phyloP scores from a whole-genome alignment of 2,329 filamentous ascomycete species.

The Thielaviopsis ethacetica region DNA sequence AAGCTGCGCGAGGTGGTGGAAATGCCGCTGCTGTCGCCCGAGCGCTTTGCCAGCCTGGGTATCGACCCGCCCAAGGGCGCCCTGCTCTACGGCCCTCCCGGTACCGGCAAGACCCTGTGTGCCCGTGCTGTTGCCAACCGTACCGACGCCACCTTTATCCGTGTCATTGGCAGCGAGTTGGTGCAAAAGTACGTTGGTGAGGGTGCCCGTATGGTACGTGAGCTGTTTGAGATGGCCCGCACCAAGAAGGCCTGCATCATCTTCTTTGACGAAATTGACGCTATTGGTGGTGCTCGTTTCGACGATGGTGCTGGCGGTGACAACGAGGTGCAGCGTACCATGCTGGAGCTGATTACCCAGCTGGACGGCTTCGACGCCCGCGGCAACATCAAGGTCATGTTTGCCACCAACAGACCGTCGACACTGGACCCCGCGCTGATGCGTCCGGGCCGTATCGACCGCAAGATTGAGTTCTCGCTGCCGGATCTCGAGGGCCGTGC shows the following conservation, averaged over 20 bases:
- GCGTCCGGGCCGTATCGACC: constrained; percentile 91
- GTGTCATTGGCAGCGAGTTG: constrained; percentile 92
- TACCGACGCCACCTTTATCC: constrained; percentile 96
- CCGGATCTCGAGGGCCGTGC: constrained; percentile 94
- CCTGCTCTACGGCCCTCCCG: constrained; percentile 86
- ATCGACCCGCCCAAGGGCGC: constrained; percentile 98
- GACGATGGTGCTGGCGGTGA: constrained; percentile 93
- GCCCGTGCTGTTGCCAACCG: constrained; percentile 93
- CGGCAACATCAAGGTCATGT: constrained; percentile 99
- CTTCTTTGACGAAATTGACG: constrained; percentile 90
- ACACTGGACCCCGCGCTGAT: constrained; percentile 94
- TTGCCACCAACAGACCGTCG: constrained; percentile 90
- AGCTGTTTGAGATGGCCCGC: constrained; percentile 97
- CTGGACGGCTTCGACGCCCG: constrained; percentile 90
- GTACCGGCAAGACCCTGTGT: constrained; percentile 98
- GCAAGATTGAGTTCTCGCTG: constrained; percentile 97
- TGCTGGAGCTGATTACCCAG: constrained; percentile 95
- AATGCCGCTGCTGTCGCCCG: constrained; percentile 90
- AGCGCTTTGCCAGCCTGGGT: constrained; percentile 95
- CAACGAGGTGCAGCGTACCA: constrained; percentile 94
- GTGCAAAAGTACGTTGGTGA: constrained; percentile 99
- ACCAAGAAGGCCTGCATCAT: constrained; percentile 99
- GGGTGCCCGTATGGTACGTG: constrained; percentile 93
- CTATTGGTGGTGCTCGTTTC: constrained; percentile 87
- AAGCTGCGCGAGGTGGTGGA: constrained; percentile 97